These are phyloP conservation scores for Fragaria ananassa DNA, from an alignment of 306 rosid species.

Conservation along the genomic window DNA sequence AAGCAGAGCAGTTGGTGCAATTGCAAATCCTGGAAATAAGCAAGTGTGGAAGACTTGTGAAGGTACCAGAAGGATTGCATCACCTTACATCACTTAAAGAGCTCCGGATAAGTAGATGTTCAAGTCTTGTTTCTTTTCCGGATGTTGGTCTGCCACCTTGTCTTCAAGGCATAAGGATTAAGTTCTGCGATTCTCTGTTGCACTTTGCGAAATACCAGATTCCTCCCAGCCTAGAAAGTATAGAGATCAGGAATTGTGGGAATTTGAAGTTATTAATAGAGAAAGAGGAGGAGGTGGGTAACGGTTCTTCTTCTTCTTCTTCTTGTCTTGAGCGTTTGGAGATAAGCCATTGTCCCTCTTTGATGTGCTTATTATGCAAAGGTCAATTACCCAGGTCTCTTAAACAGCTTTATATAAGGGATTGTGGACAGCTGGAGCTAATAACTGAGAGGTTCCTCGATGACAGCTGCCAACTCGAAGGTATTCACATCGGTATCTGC, in stretches of 20 bases:
- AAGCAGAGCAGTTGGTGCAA: too few species aligned
- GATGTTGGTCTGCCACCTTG: too few species aligned
- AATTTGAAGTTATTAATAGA: too few species aligned
- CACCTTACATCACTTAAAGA: not conserved
- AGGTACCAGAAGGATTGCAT: too few species aligned
- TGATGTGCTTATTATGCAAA: not conserved
- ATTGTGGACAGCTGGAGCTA: conserved; percentile 13
- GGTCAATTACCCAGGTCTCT: not conserved
- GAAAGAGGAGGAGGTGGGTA: not conserved
- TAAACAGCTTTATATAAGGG: conserved; percentile 7
- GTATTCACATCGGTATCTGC: conserved; percentile 8
- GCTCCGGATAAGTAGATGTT: fast-evolving
- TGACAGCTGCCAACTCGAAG: not conserved
- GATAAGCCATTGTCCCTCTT: conserved; percentile 17
- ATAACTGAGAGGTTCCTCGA: conserved; percentile 10
- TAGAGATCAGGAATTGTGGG: too few species aligned
- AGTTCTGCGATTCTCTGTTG: fast-evolving
- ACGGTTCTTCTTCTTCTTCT: not conserved
- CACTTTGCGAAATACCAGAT: too few species aligned
- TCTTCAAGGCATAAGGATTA: too few species aligned
- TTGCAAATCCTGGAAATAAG: not conserved
- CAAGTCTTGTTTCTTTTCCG: too few species aligned
- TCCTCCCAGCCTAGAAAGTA: too few species aligned
- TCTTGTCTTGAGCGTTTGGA: conserved; percentile 1
- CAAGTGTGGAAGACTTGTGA: too few species aligned